These are phyloP conservation scores for Russula dissimulans DNA, from an alignment of 768 basidiomycete genomes.

Conservation along the genomic window DNA sequence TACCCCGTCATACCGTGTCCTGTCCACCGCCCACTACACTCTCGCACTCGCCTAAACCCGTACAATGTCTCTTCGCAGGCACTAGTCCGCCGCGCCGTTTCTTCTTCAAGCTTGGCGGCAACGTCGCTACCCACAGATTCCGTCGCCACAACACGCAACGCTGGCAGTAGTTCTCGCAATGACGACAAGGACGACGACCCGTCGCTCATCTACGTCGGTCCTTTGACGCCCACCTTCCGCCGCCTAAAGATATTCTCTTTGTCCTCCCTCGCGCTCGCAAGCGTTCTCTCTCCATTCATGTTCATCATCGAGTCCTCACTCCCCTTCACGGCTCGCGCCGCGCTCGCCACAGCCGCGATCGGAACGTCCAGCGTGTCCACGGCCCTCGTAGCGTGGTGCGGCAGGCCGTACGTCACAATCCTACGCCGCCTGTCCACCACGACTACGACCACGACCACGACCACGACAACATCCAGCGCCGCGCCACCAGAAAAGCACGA, in stretches of 20 bases:
- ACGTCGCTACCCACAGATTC: not conserved
- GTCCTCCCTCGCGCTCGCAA: slow-evolving; percentile 61
- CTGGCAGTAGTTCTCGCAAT: not conserved
- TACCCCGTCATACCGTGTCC: not conserved
- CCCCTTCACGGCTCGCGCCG: slow-evolving; percentile 56
- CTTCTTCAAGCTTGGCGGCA: not conserved
- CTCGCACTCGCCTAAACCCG: not conserved
- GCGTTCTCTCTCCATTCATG: slow-evolving; percentile 67
- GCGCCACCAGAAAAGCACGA: not conserved
- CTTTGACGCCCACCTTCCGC: slow-evolving; percentile 62
- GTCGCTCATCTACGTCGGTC: slow-evolving; percentile 50
- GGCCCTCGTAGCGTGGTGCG: slow-evolving; percentile 61
- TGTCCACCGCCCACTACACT: not conserved
- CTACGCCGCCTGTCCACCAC: slow-evolving; percentile 42
- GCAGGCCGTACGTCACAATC: slow-evolving; percentile 62
- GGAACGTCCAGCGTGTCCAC: slow-evolving; percentile 69
- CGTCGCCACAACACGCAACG: slow-evolving; percentile 12
- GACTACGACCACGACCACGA: not conserved
- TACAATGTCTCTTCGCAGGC: no score
- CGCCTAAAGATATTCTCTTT: slow-evolving; percentile 78
- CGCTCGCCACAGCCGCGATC: slow-evolving; percentile 61
- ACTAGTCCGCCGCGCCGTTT: not conserved
- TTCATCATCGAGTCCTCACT: slow-evolving; percentile 73
- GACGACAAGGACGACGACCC: slow-evolving; percentile 23
- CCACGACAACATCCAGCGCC: slow-evolving; percentile 22